These are phyloP conservation scores for Plasmodium billcollinsi DNA, from an alignment of 169 alveolate genomes.

Conservation along the genomic window DNA sequence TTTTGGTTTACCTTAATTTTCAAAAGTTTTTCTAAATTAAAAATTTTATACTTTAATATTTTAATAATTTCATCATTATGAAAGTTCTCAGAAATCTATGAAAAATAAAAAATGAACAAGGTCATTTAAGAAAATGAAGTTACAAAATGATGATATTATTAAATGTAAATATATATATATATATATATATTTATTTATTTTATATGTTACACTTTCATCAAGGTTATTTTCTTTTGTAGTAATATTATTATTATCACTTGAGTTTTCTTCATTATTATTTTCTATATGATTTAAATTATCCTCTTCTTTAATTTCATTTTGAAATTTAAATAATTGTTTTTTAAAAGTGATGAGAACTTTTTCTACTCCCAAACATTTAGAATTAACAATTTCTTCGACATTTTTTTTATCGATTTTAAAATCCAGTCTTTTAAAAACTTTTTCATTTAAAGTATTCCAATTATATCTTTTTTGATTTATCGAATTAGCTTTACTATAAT, in stretches of 20 bases:
- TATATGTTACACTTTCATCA: background rate
- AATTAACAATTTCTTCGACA: conserved; percentile 69
- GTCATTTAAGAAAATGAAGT: background rate
- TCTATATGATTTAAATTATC: background rate
- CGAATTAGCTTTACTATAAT: conserved; percentile 75
- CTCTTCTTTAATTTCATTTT: conserved; percentile 47
- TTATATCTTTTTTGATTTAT: conserved; percentile 73
- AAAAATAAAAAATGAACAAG: background rate
- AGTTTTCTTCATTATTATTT: background rate
- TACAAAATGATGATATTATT: conserved; percentile 1
- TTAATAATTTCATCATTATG: conserved; percentile 48
- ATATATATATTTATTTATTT: background rate
- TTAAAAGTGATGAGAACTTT: conserved; percentile 50
- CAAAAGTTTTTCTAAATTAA: conserved; percentile 43
- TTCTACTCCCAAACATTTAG: conserved; percentile 68
- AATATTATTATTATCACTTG: conserved; percentile 2
- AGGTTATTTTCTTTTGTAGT: background rate
- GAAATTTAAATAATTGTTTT: conserved; percentile 49
- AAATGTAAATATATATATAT: background rate
- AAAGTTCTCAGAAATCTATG: conserved; percentile 17
- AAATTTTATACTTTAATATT: conserved; percentile 38
- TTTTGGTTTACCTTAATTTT: conserved; percentile 45
- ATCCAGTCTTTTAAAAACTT: conserved; percentile 59
- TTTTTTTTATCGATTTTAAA: conserved; percentile 53
- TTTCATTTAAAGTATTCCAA: conserved; percentile 79